Conservation (phyloP, 345 rosid species). For the Passiflora organensis region DNA sequence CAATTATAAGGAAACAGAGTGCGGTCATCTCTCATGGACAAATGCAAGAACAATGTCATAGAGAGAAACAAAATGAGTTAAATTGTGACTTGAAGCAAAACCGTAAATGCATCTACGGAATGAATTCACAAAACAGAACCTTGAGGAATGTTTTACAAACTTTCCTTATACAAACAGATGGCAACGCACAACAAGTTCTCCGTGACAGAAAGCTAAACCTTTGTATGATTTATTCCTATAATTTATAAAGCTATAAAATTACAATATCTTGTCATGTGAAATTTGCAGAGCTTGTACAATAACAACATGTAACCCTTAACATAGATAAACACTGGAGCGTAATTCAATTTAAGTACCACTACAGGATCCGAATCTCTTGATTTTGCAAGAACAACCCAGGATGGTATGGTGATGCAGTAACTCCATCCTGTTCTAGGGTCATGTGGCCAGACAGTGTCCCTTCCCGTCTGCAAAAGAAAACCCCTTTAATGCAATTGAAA, state of each 20-base stretch:
- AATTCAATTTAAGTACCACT: constrained; percentile 60
- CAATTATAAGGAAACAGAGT: too few relatives aligned
- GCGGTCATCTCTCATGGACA: too few relatives aligned
- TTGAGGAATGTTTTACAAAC: neutral
- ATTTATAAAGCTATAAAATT: neutral
- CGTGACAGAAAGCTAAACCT: neutral
- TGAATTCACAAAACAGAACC: neutral
- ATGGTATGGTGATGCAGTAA: constrained; percentile 82
- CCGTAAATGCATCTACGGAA: neutral
- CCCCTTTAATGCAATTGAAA: neutral
- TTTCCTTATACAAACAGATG: neutral
- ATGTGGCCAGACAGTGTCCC: constrained; percentile 87
- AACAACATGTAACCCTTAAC: constrained; percentile 26
- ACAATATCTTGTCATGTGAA: constrained; percentile 8
- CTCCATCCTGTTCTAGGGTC: constrained; percentile 93
- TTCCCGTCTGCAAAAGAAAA: constrained; percentile 64
- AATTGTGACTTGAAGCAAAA: neutral
- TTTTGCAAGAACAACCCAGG: constrained; percentile 85
- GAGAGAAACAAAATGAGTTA: neutral
- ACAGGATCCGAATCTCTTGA: constrained; percentile 94
- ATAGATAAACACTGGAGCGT: constrained; percentile 23
- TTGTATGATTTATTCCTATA: neutral
- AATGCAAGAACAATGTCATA: neutral
- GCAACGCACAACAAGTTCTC: constrained; percentile 6
- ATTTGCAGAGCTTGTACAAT: constrained; percentile 11